Percentiles rank a stretch among this genome's conserved stretches.
Conservation (phyloP, 805 yeast genomes). For the Cyberlindnera subsufficiens region DNA sequence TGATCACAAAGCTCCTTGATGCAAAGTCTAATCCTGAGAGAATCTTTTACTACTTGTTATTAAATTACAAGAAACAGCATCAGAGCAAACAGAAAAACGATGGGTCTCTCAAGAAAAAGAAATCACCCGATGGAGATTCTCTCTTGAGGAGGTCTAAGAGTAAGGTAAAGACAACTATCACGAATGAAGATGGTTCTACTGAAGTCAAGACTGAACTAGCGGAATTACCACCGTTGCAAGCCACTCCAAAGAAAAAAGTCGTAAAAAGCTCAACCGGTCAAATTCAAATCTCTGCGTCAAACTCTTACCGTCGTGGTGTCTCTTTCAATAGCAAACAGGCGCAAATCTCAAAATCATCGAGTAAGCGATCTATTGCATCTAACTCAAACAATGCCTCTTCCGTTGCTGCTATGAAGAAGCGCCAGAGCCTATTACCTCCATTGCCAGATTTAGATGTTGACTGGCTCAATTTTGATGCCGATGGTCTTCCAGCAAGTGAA, state of each 20-base stretch:
- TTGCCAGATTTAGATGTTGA: conserved; percentile 22
- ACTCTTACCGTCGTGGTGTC: conserved; percentile 26
- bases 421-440: conserved; percentile 24
- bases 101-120: conserved; percentile 19
- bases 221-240: conserved; percentile 11
- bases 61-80: conserved; percentile 70
- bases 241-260: conserved; percentile 19
- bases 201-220: conserved; percentile 13
- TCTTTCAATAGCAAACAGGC: conserved; percentile 23
- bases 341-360: conserved; percentile 21
- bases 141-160: conserved; percentile 35
- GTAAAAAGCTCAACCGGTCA: conserved; percentile 20
- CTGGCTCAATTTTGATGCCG: conserved; percentile 17
- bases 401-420: conserved; percentile 12
- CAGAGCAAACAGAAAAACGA: conserved; percentile 19
- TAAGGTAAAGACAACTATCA: conserved; percentile 35
- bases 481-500: conserved; percentile 19
- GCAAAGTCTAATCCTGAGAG: conserved; percentile 67
- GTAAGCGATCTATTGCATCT: conserved; percentile 16
- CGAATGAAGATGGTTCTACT: conserved; percentile 26
- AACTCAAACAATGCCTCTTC: not conserved
- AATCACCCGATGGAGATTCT: conserved; percentile 23
- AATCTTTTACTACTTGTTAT: conserved; percentile 68
- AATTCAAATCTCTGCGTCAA: conserved; percentile 25
- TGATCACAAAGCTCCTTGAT: conserved; percentile 47